Base-by-base conservation (phyloP, 345 rosid species). In the Salix suchowensis region DNA sequence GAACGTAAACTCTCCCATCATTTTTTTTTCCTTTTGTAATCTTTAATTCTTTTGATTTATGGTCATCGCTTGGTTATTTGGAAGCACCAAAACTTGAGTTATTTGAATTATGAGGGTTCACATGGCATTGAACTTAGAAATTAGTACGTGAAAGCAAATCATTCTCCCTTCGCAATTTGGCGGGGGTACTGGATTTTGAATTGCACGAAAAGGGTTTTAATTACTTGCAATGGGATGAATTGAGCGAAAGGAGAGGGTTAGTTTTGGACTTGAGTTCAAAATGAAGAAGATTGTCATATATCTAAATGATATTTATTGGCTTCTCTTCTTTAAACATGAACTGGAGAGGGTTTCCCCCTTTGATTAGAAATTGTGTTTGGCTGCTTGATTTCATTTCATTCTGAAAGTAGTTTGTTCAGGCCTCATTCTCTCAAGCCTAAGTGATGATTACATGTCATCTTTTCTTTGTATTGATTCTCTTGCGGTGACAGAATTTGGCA, bases 401-500 rank as follows among this genome's bases (percentile, higher is more conserved):
- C 40, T 5, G 34, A 65, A 19, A 66, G 23, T 30, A 65, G 18
- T 32, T 65, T 34, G 68, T 65, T 2, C 34, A 65, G 68, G n/a
- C 68, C 39, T 7, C 68, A 65, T 65, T 65, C 68, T 65, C 16
- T 36, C 10, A n/a, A 21, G 21, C n/a, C 18, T 64, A 64, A 24
- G 71, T 61, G 65, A 62, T 64, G 11, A 18, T 34, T 36, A 34
- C 64, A 32, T 64, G 12, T 65, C 48, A 52, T 54, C 37, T 36
- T 46, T 36, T 62, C 18, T 67, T 30, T 37, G 3, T 66, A 44
- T 52, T 11, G 40, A 13, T 64, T 55, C 69, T 54, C 65, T 97
- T 80, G 81, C 91, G 18, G 91, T 85, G 84, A 88, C 97, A 54
- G 95, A 91, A 19, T 88, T 90, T 39, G 97, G 97, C 67, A 87